phyloP scores from a whole-genome alignment of 1,139 yeast species.

The Pichia sp. region DNA sequence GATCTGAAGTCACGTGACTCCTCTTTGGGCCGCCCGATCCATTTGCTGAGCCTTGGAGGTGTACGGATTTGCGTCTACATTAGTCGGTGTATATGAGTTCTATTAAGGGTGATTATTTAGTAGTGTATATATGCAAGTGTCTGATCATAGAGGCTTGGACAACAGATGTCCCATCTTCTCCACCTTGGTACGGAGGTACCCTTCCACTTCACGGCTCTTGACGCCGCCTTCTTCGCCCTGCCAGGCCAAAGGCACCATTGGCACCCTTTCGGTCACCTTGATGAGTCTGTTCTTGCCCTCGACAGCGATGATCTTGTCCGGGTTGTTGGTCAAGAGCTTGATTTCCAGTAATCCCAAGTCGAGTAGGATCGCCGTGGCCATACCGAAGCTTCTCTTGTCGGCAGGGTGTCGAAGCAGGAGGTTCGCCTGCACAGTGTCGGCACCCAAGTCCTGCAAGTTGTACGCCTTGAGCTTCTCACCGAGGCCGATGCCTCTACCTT shows the following conservation, averaged over 20 bases:
- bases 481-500: slow-evolving; percentile 97
- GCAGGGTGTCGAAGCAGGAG: slow-evolving; percentile 93
- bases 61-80: no score
- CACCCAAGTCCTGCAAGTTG: slow-evolving; percentile 95
- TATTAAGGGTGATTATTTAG: not conserved
- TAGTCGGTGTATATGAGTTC: no score
- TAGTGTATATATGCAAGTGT: not conserved
- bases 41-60: no score
- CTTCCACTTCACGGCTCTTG: slow-evolving; percentile 82
- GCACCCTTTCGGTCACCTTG: slow-evolving; percentile 79
- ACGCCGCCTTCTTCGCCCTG: slow-evolving; percentile 60
- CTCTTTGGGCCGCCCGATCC: no score
- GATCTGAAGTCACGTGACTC: no score
- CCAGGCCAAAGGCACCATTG: slow-evolving; percentile 98
- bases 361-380: slow-evolving; percentile 88
- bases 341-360: slow-evolving; percentile 79
- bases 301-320: slow-evolving; percentile 93
- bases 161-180: slow-evolving; percentile 97
- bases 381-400: slow-evolving; percentile 87
- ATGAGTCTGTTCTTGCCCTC: slow-evolving; percentile 76
- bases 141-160: slow-evolving; percentile 44
- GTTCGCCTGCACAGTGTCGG: slow-evolving; percentile 98
- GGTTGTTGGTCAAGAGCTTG: slow-evolving; percentile 87
- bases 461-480: slow-evolving; percentile 98
- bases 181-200: slow-evolving; percentile 88